Percentiles rank a stretch among this genome's conserved stretches.
Conservation (phyloP, 106 monocot genomes). For the Dendrobium chrysotoxum region DNA sequence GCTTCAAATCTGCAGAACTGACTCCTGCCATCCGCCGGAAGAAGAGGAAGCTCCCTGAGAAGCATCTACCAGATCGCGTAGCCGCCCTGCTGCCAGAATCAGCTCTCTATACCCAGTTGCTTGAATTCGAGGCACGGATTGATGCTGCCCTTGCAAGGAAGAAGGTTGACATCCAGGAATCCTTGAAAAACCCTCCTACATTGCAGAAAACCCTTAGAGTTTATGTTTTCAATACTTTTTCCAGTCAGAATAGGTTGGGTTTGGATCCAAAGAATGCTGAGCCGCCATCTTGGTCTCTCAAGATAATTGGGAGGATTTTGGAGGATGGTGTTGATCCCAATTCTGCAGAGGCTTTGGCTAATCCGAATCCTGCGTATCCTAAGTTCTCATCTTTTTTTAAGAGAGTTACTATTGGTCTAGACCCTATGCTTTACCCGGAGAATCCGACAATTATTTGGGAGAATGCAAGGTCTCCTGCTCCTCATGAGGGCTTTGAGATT, state of each 20-base stretch:
- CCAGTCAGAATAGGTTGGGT: constrained; percentile 41
- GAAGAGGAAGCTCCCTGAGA: constrained; percentile 96
- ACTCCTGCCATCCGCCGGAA: constrained; percentile 78
- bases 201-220: constrained; percentile 77
- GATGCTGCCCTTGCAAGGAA: constrained; percentile 80
- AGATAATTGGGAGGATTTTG: constrained; percentile 71
- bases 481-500: constrained; percentile 89
- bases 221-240: constrained; percentile 89
- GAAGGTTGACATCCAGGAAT: constrained; percentile 90
- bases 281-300: constrained; percentile 85
- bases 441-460: constrained; percentile 85
- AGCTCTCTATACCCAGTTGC: constrained; percentile 83
- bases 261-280: constrained; percentile 38
- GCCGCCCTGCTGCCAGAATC: constrained; percentile 92
- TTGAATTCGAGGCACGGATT: constrained; percentile 86
- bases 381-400: constrained; percentile 92
- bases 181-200: constrained; percentile 68
- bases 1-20: constrained; percentile 58
- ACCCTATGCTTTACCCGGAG: constrained; percentile 72
- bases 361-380: constrained; percentile 58
- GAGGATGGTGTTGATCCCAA: constrained; percentile 67
- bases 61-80: constrained; percentile 86
- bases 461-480: constrained; percentile 53
- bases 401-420: constrained; percentile 59
- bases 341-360: constrained; percentile 31